Evolutionary conservation across 2,329 filamentous ascomycete genomes (phyloP).

Genomic region (Sporothrix variecibatus): DNA sequence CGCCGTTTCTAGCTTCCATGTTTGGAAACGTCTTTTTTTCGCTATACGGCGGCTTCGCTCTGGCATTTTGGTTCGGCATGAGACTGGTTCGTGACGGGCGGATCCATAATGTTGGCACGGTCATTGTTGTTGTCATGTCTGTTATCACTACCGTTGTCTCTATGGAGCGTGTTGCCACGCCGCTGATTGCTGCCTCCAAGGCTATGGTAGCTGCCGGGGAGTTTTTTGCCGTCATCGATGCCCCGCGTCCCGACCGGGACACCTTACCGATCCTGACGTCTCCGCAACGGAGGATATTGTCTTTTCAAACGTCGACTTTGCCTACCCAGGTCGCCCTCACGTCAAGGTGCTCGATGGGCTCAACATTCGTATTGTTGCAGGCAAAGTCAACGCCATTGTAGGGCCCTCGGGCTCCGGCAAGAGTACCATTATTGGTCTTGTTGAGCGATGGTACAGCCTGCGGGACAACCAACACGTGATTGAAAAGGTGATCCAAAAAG

Average conservation of each 20-base stretch:
- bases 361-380: conserved; percentile 59
- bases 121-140: conserved; percentile 60
- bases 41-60: conserved; percentile 54
- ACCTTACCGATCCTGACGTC: conserved; percentile 51
- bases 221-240: conserved; percentile 58
- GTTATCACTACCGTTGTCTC: conserved; percentile 61
- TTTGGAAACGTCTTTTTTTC: conserved; percentile 59
- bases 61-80: conserved; percentile 65
- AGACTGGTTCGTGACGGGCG: conserved; percentile 51
- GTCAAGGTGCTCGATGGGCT: conserved; percentile 64
- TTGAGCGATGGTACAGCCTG: conserved; percentile 62
- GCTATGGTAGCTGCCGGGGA: conserved; percentile 60
- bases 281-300: conserved; percentile 56
- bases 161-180: conserved; percentile 58
- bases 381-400: conserved; percentile 72
- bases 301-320: conserved; percentile 68
- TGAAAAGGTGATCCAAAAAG: conserved; percentile 51
- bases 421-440: conserved; percentile 69
- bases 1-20: conserved; percentile 55
- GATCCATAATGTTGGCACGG: conserved; percentile 52
- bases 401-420: conserved; percentile 74
- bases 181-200: conserved; percentile 59
- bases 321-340: conserved; percentile 68
- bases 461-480: conserved; percentile 53
- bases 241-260: conserved; percentile 45